Evolutionary conservation across 129 eudicot species (phyloP).

Genomic region (Centrapalus pauciflorus): DNA sequence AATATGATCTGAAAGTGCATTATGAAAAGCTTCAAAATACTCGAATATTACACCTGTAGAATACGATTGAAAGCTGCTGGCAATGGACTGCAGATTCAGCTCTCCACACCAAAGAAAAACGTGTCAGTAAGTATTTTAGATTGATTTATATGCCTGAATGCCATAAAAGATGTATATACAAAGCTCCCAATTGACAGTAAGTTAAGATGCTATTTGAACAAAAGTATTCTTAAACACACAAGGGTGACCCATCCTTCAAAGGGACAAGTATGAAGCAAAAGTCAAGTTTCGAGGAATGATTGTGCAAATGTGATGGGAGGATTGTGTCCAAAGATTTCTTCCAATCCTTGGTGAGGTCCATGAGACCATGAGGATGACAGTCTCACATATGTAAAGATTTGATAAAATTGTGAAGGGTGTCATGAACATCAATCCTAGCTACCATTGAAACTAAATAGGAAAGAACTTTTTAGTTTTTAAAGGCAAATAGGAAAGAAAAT

Average conservation of each 20-base stretch:
- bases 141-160: conserved; percentile 3
- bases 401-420: too few relatives aligned
- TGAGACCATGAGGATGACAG: too few relatives aligned
- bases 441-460: too few relatives aligned
- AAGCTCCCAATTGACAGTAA: background rate
- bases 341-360: too few relatives aligned
- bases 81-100: conserved; percentile 61
- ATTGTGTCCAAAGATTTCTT: too few relatives aligned
- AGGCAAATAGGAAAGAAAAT: background rate
- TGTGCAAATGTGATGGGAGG: too few relatives aligned
- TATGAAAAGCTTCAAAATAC: conserved; percentile 21
- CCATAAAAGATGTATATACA: background rate
- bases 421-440: too few relatives aligned
- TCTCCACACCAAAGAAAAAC: conserved; percentile 19
- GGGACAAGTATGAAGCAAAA: background rate
- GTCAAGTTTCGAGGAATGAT: background rate
- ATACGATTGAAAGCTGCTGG: conserved; percentile 92
- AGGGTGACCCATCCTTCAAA: background rate
- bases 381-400: too few relatives aligned
- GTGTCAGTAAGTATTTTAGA: conserved; percentile 18
- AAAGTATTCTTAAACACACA: background rate
- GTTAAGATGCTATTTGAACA: background rate
- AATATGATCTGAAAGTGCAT: background rate
- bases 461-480: too few relatives aligned
- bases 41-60: conserved; percentile 62